Percentiles rank a stretch among this genome's conserved stretches.
These are phyloP conservation scores for Trichosporon asahii DNA, from an alignment of 1,284 basidiomycete species.

Conservation along the genomic window DNA sequence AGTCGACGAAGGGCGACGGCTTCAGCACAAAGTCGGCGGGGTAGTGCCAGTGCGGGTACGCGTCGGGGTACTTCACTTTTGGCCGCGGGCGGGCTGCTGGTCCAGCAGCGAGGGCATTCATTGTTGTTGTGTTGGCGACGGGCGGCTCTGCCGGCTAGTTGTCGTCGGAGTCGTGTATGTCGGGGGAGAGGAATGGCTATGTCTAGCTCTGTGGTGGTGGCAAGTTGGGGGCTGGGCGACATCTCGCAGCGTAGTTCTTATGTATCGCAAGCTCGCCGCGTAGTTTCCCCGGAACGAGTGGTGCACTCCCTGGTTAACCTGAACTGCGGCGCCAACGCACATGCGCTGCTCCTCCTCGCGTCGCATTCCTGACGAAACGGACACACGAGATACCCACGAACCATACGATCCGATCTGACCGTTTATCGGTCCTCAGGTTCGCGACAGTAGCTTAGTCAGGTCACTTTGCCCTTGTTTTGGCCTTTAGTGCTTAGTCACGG, in stretches of 20 bases:
- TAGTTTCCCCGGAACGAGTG: not conserved
- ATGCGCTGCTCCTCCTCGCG: not conserved
- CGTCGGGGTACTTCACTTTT: not conserved
- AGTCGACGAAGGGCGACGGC: not conserved
- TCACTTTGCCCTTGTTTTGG: not conserved
- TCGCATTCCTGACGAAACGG: not conserved
- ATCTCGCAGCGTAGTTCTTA: not conserved
- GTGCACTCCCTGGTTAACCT: not conserved
- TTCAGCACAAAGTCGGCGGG: conserved; percentile 6
- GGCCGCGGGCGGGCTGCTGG: not conserved
- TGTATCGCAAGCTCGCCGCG: not conserved
- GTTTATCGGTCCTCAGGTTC: not conserved
- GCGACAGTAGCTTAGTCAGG: not conserved
- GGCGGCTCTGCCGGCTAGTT: not conserved
- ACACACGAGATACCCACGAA: not conserved
- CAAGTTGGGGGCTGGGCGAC: not conserved
- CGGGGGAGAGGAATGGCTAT: not conserved
- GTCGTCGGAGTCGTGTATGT: not conserved
- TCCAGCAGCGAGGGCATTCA: not conserved
- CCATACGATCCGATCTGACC: not conserved
- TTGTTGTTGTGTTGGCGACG: not conserved
- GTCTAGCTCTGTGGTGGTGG: not conserved
- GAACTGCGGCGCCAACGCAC: not conserved
- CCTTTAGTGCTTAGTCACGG: not conserved
- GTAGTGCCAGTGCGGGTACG: conserved; percentile 4